These are phyloP conservation scores for Starmerella sp. DNA, from an alignment of 805 yeast species.

Conservation along the genomic window DNA sequence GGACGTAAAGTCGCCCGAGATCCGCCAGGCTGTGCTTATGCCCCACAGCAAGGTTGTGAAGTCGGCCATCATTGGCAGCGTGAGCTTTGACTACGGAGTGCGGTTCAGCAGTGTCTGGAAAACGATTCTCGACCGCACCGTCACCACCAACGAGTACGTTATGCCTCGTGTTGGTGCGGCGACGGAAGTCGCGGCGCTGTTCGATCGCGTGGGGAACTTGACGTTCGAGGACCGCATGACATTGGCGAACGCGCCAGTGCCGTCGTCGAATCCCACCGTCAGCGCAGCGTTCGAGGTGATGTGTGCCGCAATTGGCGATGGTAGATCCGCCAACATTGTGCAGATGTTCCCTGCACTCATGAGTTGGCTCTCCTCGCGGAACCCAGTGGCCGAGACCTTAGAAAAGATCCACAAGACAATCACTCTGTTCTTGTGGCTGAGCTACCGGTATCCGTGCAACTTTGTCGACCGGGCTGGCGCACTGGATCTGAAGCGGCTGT, in stretches of 20 bases:
- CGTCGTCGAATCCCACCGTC: slow-evolving; percentile 26
- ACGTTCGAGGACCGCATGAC: slow-evolving; percentile 47
- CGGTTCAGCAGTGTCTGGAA: slow-evolving; percentile 10
- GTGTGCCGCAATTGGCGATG: slow-evolving; percentile 44
- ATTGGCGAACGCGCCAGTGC: slow-evolving; percentile 54
- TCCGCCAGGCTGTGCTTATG: slow-evolving; percentile 60
- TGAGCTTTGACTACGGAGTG: slow-evolving; percentile 27
- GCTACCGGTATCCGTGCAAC: slow-evolving; percentile 72
- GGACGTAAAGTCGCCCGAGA: slow-evolving; percentile 17
- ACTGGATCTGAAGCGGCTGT: slow-evolving; percentile 49
- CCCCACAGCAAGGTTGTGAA: slow-evolving; percentile 69
- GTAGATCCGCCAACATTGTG: slow-evolving; percentile 44
- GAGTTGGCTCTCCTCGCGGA: neutral
- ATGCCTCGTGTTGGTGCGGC: slow-evolving; percentile 4
- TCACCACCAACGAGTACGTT: slow-evolving; percentile 6
- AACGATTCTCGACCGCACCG: neutral
- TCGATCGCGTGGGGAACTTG: slow-evolving; percentile 35
- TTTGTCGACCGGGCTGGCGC: slow-evolving; percentile 73
- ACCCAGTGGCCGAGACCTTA: slow-evolving; percentile 25
- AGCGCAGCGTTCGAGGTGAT: slow-evolving; percentile 37
- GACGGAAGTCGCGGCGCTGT: slow-evolving; percentile 33
- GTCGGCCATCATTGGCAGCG: slow-evolving; percentile 47
- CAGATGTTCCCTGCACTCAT: slow-evolving; percentile 33
- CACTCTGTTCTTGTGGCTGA: slow-evolving; percentile 69
- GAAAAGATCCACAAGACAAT: slow-evolving; percentile 62